A percentile compares a stretch with the other conserved stretches of the same genome.
Evolutionary conservation across 805 yeast species (phyloP).

Genomic region (Candida sphagnicola): DNA sequence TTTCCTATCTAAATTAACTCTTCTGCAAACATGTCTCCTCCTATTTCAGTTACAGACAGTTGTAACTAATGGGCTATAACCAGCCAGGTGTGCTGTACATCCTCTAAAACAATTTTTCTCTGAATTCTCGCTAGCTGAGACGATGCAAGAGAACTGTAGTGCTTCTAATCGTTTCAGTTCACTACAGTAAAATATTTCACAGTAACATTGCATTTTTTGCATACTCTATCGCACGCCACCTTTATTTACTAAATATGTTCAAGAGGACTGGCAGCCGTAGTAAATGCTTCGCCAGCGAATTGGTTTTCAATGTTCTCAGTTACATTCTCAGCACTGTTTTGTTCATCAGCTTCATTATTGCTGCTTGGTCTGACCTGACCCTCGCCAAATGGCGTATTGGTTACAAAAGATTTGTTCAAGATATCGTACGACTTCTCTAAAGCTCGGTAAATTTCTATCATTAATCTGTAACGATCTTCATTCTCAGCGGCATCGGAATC

Average conservation of each 20-base stretch:
- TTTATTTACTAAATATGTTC: neutral
- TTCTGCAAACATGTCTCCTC: too few relatives aligned
- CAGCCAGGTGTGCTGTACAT: too few relatives aligned
- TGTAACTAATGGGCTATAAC: too few relatives aligned
- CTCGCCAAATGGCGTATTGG: conserved; percentile 3
- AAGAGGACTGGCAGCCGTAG: neutral
- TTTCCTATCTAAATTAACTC: too few relatives aligned
- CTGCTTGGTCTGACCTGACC: neutral
- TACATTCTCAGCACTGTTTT: neutral
- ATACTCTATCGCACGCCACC: too few relatives aligned
- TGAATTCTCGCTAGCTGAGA: too few relatives aligned
- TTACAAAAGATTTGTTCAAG: conserved; percentile 8
- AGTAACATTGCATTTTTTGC: too few relatives aligned
- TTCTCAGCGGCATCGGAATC: neutral
- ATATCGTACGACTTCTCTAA: conserved; percentile 6
- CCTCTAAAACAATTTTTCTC: too few relatives aligned
- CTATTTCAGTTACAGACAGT: too few relatives aligned
- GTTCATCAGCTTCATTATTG: neutral
- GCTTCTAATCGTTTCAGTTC: too few relatives aligned
- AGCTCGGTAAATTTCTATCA: conserved; percentile 6
- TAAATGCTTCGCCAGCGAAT: neutral
- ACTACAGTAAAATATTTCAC: too few relatives aligned
- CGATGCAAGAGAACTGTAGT: too few relatives aligned
- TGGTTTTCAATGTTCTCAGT: neutral
- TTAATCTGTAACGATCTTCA: conserved; percentile 7